Evolutionary conservation across 192 early-diverging fungal genomes (phyloP), one percentile per base, ranked within the genome.

Genomic region (Thamnidium elegans): DNA sequence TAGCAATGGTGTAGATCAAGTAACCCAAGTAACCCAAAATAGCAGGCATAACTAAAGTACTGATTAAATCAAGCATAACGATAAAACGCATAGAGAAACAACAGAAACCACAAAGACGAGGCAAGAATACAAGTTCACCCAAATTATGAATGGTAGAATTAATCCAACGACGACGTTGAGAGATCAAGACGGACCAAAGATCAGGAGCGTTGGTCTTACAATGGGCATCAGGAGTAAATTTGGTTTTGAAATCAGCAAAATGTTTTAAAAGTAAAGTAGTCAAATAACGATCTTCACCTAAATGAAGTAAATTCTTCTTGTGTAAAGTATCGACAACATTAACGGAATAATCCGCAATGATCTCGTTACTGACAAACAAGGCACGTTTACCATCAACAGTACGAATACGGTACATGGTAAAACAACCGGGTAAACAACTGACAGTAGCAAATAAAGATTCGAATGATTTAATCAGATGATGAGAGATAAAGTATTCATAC

Each of bases 81-180:
- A 98, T 86, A 63, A 98, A 93, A 13, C 94, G 89, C 91, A 98
- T 94, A 46, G 94, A 97, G 81, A 96, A 98, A 79, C 93, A 95
- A 73, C 94, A 89, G 83, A 92, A 95, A 31, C 98, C 96, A 63
- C 98, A 98, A 47, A 98, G 88, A 56, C 96, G 94, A 21, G 91
- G 91, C 68, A 99, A 79, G 73, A 94, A 89, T 32, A 94, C 73
- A 50, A 99, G 81, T 74, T 99, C 97, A 64, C 96, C 86, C 68
- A 98, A 80, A 72, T 99, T 99, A 83, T 99, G 97, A 13, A 99
- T 89, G 3, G 97, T 99, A 32, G 95, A 97, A 83, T 99, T 99
- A 72, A 99, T 99, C 97, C 97, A 99, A 67, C 97, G 91, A 73
- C 97, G 94, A 65, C 97, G 90, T 77, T 99, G 97, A 7, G 97